Evolutionary conservation across 2,329 filamentous ascomycete genomes (phyloP).

Genomic region (Neofusicoccum sp.): DNA sequence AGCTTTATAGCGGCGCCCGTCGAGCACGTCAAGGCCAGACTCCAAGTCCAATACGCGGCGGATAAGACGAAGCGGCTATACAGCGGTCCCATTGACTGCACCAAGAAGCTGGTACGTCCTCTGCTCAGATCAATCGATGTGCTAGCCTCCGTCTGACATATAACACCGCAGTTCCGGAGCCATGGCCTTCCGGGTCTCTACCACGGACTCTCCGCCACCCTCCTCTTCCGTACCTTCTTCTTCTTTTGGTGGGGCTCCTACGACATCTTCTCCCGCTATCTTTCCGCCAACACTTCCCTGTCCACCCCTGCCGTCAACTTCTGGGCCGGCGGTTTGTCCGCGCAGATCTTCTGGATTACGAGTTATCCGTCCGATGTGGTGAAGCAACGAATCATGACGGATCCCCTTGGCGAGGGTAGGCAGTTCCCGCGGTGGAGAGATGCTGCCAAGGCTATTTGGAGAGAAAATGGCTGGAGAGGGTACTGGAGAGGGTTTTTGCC

Average conservation of each 20-base stretch:
- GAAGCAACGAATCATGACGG: constrained; percentile 97
- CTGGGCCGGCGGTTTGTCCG: constrained; percentile 91
- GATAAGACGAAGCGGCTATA: constrained; percentile 76
- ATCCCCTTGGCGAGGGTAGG: constrained; percentile 66
- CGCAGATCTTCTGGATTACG: constrained; percentile 92
- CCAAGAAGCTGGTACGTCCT: constrained; percentile 59
- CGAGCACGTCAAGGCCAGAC: constrained; percentile 88
- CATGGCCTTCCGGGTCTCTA: constrained; percentile 82
- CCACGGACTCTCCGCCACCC: constrained; percentile 78
- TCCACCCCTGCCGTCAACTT: constrained; percentile 86
- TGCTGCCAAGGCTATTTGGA: constrained; percentile 73
- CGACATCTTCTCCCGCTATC: constrained; percentile 71
- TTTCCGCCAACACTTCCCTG: constrained; percentile 66
- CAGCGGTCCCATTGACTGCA: constrained; percentile 81
- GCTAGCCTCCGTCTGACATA: background rate
- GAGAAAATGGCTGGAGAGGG: constrained; percentile 71
- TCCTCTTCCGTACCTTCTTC: constrained; percentile 90
- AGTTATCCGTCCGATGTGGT: constrained; percentile 91
- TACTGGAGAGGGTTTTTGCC: constrained; percentile 93
- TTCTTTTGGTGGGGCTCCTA: constrained; percentile 99
- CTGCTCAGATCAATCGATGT: background rate
- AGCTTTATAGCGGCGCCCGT: constrained; percentile 90
- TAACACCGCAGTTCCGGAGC: constrained; percentile 35
- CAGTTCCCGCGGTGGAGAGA: constrained; percentile 75
- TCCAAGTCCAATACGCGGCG: constrained; percentile 91